Percentiles rank a stretch among this genome's conserved stretches.
These are phyloP conservation scores for Suhomyces ambrosiae DNA, from an alignment of 1,139 yeast species.

Conservation along the genomic window DNA sequence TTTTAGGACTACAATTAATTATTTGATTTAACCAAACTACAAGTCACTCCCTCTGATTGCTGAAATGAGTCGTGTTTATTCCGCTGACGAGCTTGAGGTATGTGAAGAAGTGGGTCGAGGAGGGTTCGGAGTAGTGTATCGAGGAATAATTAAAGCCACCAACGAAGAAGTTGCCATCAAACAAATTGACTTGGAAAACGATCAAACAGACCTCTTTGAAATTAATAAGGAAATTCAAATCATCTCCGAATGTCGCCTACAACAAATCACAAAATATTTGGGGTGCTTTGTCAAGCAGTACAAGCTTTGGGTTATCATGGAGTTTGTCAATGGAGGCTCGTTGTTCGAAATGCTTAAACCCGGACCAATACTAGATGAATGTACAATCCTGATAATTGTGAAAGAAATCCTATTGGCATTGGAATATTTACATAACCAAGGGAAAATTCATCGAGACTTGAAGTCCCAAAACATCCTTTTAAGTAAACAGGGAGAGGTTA, in stretches of 20 bases:
- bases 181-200: slow-evolving; percentile 77
- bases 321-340: slow-evolving; percentile 82
- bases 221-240: slow-evolving; percentile 80
- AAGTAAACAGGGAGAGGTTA: slow-evolving; percentile 73
- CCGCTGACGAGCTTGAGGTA: slow-evolving; percentile 51
- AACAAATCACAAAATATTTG: slow-evolving; percentile 71
- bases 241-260: slow-evolving; percentile 69
- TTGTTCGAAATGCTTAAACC: slow-evolving; percentile 66
- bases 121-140: slow-evolving; percentile 84
- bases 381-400: slow-evolving; percentile 56
- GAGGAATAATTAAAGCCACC: slow-evolving; percentile 60
- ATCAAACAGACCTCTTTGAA: slow-evolving; percentile 74
- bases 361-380: slow-evolving; percentile 54
- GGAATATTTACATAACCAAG: slow-evolving; percentile 69
- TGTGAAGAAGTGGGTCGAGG: slow-evolving; percentile 84
- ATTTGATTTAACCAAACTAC: too few relatives aligned
- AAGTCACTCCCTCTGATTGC: background rate
- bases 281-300: slow-evolving; percentile 82
- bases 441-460: slow-evolving; percentile 84
- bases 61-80: slow-evolving; percentile 23
- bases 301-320: slow-evolving; percentile 87
- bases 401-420: slow-evolving; percentile 68
- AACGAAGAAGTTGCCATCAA: slow-evolving; percentile 62
- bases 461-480: slow-evolving; percentile 82
- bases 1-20: too few relatives aligned